Conservation (phyloP, 495 filamentous ascomycete genomes). For the Aspergillus sclerotioniger region DNA sequence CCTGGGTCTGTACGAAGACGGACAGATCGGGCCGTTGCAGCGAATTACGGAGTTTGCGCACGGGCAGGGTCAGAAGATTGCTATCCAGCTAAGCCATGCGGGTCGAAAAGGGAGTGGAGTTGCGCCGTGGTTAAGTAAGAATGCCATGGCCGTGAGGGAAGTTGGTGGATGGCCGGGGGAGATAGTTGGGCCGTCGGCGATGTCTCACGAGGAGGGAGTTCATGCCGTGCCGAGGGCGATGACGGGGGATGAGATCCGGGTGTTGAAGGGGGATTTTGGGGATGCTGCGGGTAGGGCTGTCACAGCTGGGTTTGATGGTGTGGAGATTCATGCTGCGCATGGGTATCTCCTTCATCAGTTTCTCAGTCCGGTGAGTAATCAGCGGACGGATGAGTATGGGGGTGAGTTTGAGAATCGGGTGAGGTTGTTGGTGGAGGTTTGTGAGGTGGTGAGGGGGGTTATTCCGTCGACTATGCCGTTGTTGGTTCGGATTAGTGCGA, state of each 20-base stretch:
- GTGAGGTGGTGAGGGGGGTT: slow-evolving; percentile 38
- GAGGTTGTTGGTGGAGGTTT: slow-evolving; percentile 50
- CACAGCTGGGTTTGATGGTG: slow-evolving; percentile 46
- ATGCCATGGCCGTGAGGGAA: slow-evolving; percentile 35
- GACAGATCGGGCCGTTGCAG: slow-evolving; percentile 54
- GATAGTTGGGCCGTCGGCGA: slow-evolving; percentile 49
- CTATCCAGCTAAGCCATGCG: slow-evolving; percentile 67
- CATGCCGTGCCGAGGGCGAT: slow-evolving; percentile 48
- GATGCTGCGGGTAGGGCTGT: slow-evolving; percentile 48
- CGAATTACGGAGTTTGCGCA: slow-evolving; percentile 53
- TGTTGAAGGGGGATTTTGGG: slow-evolving; percentile 46
- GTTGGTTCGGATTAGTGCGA: slow-evolving; percentile 53
- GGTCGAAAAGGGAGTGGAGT: slow-evolving; percentile 61
- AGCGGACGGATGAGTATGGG: slow-evolving; percentile 55
- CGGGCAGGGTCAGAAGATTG: slow-evolving; percentile 57
- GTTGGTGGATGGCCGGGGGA: slow-evolving; percentile 64
- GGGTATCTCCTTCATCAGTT: slow-evolving; percentile 63
- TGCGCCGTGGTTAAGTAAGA: slow-evolving; percentile 46
- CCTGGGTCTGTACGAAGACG: slow-evolving; percentile 61
- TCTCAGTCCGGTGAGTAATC: slow-evolving; percentile 56
- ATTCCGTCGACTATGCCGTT: slow-evolving; percentile 60
- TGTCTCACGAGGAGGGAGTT: slow-evolving; percentile 42
- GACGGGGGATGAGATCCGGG: slow-evolving; percentile 46
- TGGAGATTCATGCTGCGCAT: slow-evolving; percentile 50
- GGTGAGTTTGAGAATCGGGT: slow-evolving; percentile 54